A percentile compares a stretch with the other conserved stretches of the same genome.
phyloP scores from a whole-genome alignment of 257 asterid species.

The Hygrophila difformis region DNA sequence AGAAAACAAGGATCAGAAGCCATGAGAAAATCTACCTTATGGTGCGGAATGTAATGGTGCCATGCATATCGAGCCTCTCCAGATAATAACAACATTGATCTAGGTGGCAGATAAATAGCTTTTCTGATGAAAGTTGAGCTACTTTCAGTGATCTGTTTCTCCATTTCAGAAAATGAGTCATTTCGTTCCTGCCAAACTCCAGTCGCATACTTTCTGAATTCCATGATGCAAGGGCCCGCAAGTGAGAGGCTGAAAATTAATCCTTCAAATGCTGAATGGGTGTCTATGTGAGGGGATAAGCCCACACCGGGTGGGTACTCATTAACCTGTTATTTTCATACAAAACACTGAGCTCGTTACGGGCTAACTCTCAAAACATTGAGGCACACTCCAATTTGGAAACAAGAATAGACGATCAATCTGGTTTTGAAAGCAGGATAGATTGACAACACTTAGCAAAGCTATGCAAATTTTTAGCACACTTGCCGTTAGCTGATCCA shows the following conservation, averaged over 20 bases:
- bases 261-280: slow-evolving; percentile 94
- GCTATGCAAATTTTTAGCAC: slow-evolving; percentile 7
- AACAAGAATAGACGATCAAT: not conserved
- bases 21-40: slow-evolving; percentile 41
- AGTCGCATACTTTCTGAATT: slow-evolving; percentile 70
- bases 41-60: slow-evolving; percentile 99
- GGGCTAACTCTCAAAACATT: slow-evolving; percentile 4
- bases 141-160: slow-evolving; percentile 23
- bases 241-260: slow-evolving; percentile 88
- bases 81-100: slow-evolving; percentile 71
- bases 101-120: slow-evolving; percentile 88
- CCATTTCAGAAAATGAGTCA: slow-evolving; percentile 28
- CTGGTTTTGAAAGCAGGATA: slow-evolving; percentile 7
- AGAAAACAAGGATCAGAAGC: not conserved
- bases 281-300: slow-evolving; percentile 91
- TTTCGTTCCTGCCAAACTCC: slow-evolving; percentile 44
- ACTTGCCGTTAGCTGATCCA: slow-evolving; percentile 88
- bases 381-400: not conserved
- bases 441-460: not conserved
- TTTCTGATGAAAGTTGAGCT: slow-evolving; percentile 38
- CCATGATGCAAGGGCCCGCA: slow-evolving; percentile 96
- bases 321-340: slow-evolving; percentile 56
- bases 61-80: slow-evolving; percentile 96
- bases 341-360: slow-evolving; percentile 4
- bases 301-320: slow-evolving; percentile 96